A percentile compares a stretch with the other conserved stretches of the same genome.
Conservation (phyloP, 73 alveolate genomes). For the Blepharisma stoltei region DNA sequence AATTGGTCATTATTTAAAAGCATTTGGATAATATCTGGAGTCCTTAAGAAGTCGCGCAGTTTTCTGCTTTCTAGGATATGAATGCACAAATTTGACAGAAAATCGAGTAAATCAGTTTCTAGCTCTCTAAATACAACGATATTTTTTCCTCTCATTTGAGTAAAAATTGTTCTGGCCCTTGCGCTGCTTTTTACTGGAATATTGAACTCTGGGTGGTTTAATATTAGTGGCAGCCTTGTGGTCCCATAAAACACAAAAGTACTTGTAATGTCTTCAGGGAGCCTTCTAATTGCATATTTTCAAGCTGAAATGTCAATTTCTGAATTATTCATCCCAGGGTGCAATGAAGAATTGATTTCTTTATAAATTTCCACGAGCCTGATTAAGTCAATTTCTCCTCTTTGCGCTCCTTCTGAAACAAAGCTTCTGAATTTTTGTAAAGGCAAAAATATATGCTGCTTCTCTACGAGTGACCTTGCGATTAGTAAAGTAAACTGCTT, state of each 20-base stretch:
- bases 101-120: neutral
- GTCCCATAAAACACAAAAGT: conserved; percentile 4
- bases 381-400: neutral
- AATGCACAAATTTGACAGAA: conserved; percentile 5
- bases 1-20: neutral
- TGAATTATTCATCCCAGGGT: conserved; percentile 18
- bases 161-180: neutral
- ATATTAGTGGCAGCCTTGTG: neutral
- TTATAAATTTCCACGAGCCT: neutral
- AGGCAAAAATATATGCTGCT: neutral
- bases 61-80: neutral
- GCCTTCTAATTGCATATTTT: conserved; percentile 18
- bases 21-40: neutral
- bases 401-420: neutral
- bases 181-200: neutral
- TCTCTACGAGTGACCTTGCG: neutral
- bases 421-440: neutral
- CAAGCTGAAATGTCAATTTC: conserved; percentile 23
- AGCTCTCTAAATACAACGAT: neutral
- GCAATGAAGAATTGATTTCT: neutral
- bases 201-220: neutral
- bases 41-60: neutral
- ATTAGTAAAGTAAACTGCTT: neutral
- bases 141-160: neutral
- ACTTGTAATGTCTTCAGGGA: neutral